Evolutionary conservation across 2,329 filamentous ascomycete species (phyloP), one percentile per base, ranked within the genome.

Genomic region (Colletotrichum simmondsii): DNA sequence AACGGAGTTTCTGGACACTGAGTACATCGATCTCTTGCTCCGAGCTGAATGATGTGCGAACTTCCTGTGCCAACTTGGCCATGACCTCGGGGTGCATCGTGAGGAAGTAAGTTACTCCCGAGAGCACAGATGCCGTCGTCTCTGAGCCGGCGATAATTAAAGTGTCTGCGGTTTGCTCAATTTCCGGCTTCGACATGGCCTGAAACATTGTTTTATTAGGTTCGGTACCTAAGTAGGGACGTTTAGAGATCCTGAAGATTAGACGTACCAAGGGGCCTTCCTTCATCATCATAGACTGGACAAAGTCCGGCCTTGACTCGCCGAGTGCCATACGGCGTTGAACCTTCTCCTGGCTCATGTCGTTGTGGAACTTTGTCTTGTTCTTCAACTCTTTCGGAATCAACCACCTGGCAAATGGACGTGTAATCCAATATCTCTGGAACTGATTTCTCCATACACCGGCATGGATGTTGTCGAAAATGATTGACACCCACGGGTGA

Each of bases 51-150:
- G 79, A 60, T 0, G 77, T 75, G 1, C 85, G 83, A 1, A 88
- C 78, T 77, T 88, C 86, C 0, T 79, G n/a, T 1, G 74, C 75
- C 6, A 86, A 52, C 49, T 77, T 83, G n/a, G 77, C 58, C n/a
- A 83, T 73, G 1, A 69, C 75, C 0, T 77, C 68, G 0, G 81
- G 81, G 32, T 83, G 80, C 5, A 59, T 77, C 0, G 77, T 70
- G 2, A 89, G 77, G 1, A 84, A 78, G 66, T 81, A 87, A 0
- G 84, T 85, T 0, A 79, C 78, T 2, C 85, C 86, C 0, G 80
- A 78, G 2, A 88, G 77, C 3, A 82, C 76, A 0, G 85, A 85
- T 0, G 85, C 85, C 0, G 85, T 87, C 0, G 86, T 88, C 65
- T 87, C 85, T 6, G 80, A 82, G 0, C 86, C 86, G 0, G 83